Conservation (phyloP, 768 basidiomycete genomes). For the Auriscalpium microsporum region DNA sequence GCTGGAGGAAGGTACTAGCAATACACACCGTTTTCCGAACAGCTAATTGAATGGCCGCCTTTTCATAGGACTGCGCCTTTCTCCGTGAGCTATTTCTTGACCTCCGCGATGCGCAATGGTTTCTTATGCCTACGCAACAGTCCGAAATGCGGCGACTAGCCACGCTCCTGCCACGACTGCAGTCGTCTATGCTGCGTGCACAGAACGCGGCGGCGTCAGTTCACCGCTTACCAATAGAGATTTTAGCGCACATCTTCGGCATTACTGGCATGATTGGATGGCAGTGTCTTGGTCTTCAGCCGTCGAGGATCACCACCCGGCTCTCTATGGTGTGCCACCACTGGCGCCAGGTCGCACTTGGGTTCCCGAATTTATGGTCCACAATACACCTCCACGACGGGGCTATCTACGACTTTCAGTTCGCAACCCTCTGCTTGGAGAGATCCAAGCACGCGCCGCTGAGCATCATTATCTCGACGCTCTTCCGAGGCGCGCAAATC, state of each 20-base stretch:
- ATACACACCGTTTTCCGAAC: background rate
- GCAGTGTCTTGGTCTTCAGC: background rate
- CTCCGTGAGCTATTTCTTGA: background rate
- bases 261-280: slow-evolving; percentile 5
- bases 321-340: slow-evolving; percentile 15
- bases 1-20: background rate
- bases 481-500: slow-evolving; percentile 14
- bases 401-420: slow-evolving; percentile 13
- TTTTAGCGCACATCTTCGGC: slow-evolving; percentile 12
- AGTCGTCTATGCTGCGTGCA: slow-evolving; percentile 7
- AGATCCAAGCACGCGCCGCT: slow-evolving; percentile 12
- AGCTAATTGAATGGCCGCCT: too few species aligned
- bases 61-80: too few species aligned
- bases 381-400: slow-evolving; percentile 16
- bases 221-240: slow-evolving; percentile 11
- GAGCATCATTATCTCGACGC: slow-evolving; percentile 12
- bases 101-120: too few species aligned
- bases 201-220: slow-evolving; percentile 7
- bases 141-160: slow-evolving; percentile 7
- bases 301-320: slow-evolving; percentile 5
- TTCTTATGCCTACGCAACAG: background rate
- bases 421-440: slow-evolving; percentile 14
- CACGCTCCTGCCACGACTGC: slow-evolving; percentile 12
- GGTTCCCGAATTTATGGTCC: slow-evolving; percentile 12
- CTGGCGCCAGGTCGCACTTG: slow-evolving; percentile 15